These are phyloP conservation scores for Coemansia sp. DNA, from an alignment of 192 early-diverging fungal genomes.

Conservation along the genomic window DNA sequence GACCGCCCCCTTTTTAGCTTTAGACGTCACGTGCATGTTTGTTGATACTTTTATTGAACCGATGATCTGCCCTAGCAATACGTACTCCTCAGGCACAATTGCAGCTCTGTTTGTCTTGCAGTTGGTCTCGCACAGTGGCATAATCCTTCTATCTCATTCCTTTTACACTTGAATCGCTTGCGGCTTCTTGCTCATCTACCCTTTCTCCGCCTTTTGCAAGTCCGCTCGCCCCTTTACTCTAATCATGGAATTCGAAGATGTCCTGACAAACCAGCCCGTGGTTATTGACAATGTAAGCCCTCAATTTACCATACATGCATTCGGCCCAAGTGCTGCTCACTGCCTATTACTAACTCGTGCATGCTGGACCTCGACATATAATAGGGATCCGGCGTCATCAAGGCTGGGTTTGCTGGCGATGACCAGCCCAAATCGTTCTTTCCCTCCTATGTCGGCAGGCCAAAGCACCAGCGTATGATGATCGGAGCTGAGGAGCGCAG, in stretches of 20 bases:
- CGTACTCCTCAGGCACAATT: background rate
- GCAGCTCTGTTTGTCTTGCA: background rate
- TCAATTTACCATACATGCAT: background rate
- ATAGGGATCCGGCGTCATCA: constrained; percentile 98
- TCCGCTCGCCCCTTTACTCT: background rate
- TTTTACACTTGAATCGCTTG: background rate
- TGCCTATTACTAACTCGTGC: background rate
- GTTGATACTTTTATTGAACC: background rate
- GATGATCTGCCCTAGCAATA: background rate
- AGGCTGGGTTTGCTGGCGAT: constrained; percentile 98
- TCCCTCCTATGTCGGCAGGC: constrained; percentile 91
- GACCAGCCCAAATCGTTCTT: constrained; percentile 97
- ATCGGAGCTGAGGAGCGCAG: constrained; percentile 97
- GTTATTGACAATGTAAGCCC: constrained; percentile 97
- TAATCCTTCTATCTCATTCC: background rate
- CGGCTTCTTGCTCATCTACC: background rate
- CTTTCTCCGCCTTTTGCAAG: constrained; percentile 4
- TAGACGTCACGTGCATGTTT: background rate
- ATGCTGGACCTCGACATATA: background rate
- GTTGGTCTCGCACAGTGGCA: background rate
- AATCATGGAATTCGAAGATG: constrained; percentile 84
- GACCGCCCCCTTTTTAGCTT: background rate
- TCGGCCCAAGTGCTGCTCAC: background rate
- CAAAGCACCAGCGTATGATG: constrained; percentile 97
- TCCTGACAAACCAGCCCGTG: constrained; percentile 96